Base-by-base conservation (phyloP, 192 early-diverging fungal species). In the Coemansia sp. region DNA sequence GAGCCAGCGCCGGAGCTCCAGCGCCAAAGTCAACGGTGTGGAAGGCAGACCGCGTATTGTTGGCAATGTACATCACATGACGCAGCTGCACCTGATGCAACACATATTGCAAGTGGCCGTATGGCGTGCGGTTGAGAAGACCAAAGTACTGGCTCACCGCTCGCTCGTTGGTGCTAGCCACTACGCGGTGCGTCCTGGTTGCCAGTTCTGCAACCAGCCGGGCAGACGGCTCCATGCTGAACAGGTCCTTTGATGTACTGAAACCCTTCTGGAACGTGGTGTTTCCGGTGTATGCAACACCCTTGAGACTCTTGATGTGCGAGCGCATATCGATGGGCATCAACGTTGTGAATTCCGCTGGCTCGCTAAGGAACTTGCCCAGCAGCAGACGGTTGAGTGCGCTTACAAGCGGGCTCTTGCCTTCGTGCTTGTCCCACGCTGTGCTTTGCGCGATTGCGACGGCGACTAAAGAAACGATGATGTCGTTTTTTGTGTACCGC, bases 21-120 rank as follows among this genome's bases (percentile, higher is more conserved):
- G 57, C 57, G 16, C 57, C 57, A 35, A 59, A 59, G 12, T 59
- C 57, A 26, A 59, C 18, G 15, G 30, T 59, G 7, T 59, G 57
- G 57, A 59, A 59, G 34, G 30, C 57, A 0, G 35, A 59, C 18
- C 57, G 33, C 5, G 57, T 36, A 20, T 59, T 59, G 34, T 59
- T 59, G 57, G 34, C 35, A 20, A 59, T 59, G 14, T 36, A 59
- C 35, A 20, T 20, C 30, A 59, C 20, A 26, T 38, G 26, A 16
- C 57, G 30, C 34, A 36, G 30, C 34, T 59, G 15, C 5, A 38
- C 30, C 8, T 59, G 35, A 16, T n/a, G 35, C 57, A 59, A 9
- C 15, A 59, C 0, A 15, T 16, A 38, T 34, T 59, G 30, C n/a
- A 59, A 9, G 34, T 59, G 35, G 57, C 57, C 35, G 57, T 38